phyloP scores from a whole-genome alignment of 2,329 filamentous ascomycete genomes.

The Alternaria consortialis region DNA sequence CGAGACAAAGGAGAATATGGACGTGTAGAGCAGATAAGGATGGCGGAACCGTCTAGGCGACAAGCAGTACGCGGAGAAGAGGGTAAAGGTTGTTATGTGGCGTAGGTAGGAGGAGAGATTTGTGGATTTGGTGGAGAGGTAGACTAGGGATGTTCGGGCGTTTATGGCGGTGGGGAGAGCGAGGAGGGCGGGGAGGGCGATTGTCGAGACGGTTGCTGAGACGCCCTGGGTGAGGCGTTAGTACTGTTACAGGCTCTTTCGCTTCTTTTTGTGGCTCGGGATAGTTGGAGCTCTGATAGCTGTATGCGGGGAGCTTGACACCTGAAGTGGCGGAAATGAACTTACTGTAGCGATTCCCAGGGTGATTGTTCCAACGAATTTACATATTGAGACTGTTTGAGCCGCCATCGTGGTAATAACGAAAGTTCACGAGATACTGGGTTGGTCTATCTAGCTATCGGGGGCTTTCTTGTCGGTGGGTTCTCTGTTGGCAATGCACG shows the following conservation, averaged over 20 bases:
- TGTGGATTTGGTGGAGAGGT: constrained; percentile 68
- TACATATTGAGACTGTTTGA: constrained; percentile 77
- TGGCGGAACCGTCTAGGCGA: constrained; percentile 80
- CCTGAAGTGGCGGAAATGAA: constrained; percentile 35
- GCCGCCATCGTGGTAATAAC: constrained; percentile 62
- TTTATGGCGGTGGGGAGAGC: constrained; percentile 79
- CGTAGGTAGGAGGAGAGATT: constrained; percentile 67
- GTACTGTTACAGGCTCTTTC: background rate
- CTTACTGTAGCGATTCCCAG: constrained; percentile 87
- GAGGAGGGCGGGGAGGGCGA: constrained; percentile 82
- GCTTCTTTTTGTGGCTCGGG: background rate
- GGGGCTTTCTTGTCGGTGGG: background rate
- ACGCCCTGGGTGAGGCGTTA: constrained; percentile 70
- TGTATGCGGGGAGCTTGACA: constrained; percentile 9
- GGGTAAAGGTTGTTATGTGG: constrained; percentile 72
- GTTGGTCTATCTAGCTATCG: background rate
- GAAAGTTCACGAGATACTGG: background rate
- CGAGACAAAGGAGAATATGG: constrained; percentile 67
- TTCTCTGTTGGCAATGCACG: constrained; percentile 16
- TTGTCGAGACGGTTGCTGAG: constrained; percentile 81
- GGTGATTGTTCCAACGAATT: constrained; percentile 92
- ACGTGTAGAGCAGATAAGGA: constrained; percentile 90
- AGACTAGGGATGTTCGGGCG: constrained; percentile 67
- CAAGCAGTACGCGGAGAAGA: constrained; percentile 79
- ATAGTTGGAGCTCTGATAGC: constrained; percentile 10